phyloP scores from a whole-genome alignment of 2,329 filamentous ascomycete species.

The Fusarium odoratissimum region DNA sequence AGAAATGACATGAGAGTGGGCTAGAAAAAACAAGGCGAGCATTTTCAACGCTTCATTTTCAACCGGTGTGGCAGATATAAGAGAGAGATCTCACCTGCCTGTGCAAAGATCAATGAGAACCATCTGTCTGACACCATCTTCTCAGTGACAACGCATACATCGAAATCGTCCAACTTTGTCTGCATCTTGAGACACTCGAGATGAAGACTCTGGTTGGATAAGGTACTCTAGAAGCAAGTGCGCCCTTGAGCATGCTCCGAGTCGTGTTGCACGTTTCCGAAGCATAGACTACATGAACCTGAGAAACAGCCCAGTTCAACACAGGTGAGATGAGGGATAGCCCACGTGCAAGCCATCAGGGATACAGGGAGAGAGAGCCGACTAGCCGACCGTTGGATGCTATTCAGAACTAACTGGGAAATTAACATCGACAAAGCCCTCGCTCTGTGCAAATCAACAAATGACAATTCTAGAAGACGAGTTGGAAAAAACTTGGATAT shows the following conservation, averaged over 20 bases:
- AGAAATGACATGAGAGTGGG: background rate
- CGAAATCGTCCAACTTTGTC: conserved; percentile 31
- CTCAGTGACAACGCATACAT: conserved; percentile 35
- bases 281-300: conserved; percentile 1
- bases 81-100: conserved; percentile 27
- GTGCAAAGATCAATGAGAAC: conserved; percentile 12
- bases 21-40: conserved; percentile 30
- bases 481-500: conserved; percentile 27
- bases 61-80: conserved; percentile 28
- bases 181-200: conserved; percentile 30
- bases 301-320: background rate
- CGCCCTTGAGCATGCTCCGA: conserved; percentile 13
- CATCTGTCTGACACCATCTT: conserved; percentile 32
- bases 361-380: background rate
- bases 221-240: background rate
- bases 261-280: conserved; percentile 14
- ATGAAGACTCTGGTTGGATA: conserved; percentile 23
- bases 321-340: background rate
- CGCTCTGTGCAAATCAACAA: background rate
- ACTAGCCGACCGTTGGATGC: background rate
- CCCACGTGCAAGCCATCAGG: background rate
- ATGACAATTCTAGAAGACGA: background rate
- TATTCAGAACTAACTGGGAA: background rate
- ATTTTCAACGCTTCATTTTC: conserved; percentile 18
- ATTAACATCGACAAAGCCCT: conserved; percentile 1